A percentile compares a stretch with the other conserved stretches of the same genome.
Conservation (phyloP, 768 basidiomycete genomes). For the Lactarius quietus region DNA sequence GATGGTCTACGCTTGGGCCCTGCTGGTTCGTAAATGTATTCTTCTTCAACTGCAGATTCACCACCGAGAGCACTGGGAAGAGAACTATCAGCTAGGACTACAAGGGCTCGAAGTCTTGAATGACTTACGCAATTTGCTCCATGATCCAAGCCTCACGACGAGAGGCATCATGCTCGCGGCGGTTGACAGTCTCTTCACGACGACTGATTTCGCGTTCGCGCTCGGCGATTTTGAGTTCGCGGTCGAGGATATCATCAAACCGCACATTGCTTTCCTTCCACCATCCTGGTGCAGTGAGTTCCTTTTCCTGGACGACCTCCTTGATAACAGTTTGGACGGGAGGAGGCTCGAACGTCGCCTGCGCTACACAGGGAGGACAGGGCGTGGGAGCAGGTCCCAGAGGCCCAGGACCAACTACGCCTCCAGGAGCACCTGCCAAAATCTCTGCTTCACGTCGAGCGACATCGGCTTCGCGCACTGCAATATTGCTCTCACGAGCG, state of each 20-base stretch:
- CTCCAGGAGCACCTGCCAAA: conserved; percentile 78
- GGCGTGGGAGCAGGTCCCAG: conserved; percentile 36
- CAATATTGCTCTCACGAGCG: conserved; percentile 74
- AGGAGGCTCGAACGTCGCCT: conserved; percentile 50
- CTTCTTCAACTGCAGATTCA: conserved; percentile 71
- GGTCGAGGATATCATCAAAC: conserved; percentile 77
- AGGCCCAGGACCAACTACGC: conserved; percentile 58
- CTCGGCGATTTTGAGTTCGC: conserved; percentile 81
- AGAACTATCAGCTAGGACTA: conserved; percentile 11
- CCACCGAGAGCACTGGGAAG: conserved; percentile 61
- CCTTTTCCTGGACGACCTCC: conserved; percentile 81
- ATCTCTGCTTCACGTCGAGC: conserved; percentile 86
- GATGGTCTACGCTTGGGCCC: conserved; percentile 62
- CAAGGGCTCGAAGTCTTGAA: neutral
- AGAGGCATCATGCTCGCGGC: conserved; percentile 81
- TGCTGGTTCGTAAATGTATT: conserved; percentile 70
- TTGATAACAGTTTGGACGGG: conserved; percentile 81
- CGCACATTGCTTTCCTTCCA: conserved; percentile 62
- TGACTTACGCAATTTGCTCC: conserved; percentile 82
- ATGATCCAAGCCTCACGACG: conserved; percentile 89
- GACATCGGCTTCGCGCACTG: conserved; percentile 81
- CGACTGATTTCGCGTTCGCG: conserved; percentile 83
- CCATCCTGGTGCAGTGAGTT: conserved; percentile 78
- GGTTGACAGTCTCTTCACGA: conserved; percentile 81
- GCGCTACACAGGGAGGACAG: conserved; percentile 60